phyloP scores from a whole-genome alignment of 306 rosid genomes.

The cucumber (Cucumis sativus) region DNA sequence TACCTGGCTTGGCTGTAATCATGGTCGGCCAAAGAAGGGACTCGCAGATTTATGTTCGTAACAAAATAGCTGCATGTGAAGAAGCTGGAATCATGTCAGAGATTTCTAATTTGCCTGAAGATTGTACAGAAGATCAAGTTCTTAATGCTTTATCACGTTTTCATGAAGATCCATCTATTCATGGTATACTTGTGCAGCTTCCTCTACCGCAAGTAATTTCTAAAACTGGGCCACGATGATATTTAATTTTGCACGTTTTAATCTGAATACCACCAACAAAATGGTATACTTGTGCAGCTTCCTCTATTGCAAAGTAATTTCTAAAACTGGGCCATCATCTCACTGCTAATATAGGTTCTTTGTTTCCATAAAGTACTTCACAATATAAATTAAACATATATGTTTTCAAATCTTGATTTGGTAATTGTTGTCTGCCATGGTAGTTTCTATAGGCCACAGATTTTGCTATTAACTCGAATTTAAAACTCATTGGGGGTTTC shows the following conservation, averaged over 20 bases:
- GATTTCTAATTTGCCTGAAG: conserved; percentile 40
- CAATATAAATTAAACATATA: not conserved
- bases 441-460: not conserved
- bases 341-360: not conserved
- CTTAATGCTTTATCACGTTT: conserved; percentile 37
- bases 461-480: not conserved
- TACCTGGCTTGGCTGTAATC: conserved; percentile 86
- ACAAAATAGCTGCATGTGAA: conserved; percentile 75
- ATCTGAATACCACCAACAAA: not conserved
- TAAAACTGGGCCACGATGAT: conserved; percentile 21
- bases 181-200: conserved; percentile 95
- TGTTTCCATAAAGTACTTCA: not conserved
- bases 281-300: conserved; percentile 78
- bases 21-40: conserved; percentile 76
- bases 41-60: conserved; percentile 69
- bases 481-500: not conserved
- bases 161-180: conserved; percentile 66
- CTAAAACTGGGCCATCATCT: conserved; percentile 25
- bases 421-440: not conserved
- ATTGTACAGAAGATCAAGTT: conserved; percentile 55
- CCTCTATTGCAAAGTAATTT: conserved; percentile 67
- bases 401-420: not conserved
- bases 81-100: conserved; percentile 65
- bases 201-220: conserved; percentile 88
- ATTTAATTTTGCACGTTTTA: conserved; percentile 3